Evolutionary conservation across 345 rosid species (phyloP).

Genomic region (Gynandropsis gynandra): DNA sequence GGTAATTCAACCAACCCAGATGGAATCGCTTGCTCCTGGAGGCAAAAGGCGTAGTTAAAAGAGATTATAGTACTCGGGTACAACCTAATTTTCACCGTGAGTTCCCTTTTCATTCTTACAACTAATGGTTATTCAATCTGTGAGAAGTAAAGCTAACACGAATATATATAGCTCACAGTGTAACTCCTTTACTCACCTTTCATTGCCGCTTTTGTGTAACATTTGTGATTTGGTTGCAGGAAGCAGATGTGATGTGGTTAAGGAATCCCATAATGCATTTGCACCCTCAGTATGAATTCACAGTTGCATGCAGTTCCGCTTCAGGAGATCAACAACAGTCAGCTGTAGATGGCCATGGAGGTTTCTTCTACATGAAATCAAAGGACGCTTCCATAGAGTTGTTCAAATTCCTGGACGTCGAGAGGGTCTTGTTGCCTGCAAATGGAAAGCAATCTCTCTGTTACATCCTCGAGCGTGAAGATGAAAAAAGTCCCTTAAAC

Average conservation of each 20-base stretch:
- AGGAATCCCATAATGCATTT: slow-evolving; percentile 40
- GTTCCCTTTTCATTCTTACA: slow-evolving; percentile 4
- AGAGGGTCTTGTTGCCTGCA: slow-evolving; percentile 28
- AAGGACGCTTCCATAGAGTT: slow-evolving; percentile 7
- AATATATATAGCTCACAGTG: neutral
- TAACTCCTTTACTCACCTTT: neutral
- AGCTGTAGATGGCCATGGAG: slow-evolving; percentile 25
- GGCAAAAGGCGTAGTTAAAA: slow-evolving; percentile 20
- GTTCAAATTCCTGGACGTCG: slow-evolving; percentile 15
- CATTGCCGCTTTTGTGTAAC: too few species aligned
- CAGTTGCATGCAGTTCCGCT: slow-evolving; percentile 30
- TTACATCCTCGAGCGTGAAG: slow-evolving; percentile 14
- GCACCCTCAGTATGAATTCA: neutral
- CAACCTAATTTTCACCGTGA: slow-evolving; percentile 40
- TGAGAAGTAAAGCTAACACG: neutral
- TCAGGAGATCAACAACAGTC: slow-evolving; percentile 3
- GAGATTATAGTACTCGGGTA: slow-evolving; percentile 36
- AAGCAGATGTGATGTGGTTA: slow-evolving; percentile 52
- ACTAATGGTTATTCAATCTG: too few species aligned
- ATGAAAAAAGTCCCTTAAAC: neutral
- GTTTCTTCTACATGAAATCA: slow-evolving; percentile 31
- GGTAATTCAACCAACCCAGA: slow-evolving; percentile 3
- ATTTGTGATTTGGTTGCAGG: slow-evolving; percentile 27
- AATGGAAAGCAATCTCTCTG: slow-evolving; percentile 21
- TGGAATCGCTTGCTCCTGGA: slow-evolving; percentile 12